Conservation (phyloP, 306 rosid genomes). For the Gynostemma pentaphyllum region DNA sequence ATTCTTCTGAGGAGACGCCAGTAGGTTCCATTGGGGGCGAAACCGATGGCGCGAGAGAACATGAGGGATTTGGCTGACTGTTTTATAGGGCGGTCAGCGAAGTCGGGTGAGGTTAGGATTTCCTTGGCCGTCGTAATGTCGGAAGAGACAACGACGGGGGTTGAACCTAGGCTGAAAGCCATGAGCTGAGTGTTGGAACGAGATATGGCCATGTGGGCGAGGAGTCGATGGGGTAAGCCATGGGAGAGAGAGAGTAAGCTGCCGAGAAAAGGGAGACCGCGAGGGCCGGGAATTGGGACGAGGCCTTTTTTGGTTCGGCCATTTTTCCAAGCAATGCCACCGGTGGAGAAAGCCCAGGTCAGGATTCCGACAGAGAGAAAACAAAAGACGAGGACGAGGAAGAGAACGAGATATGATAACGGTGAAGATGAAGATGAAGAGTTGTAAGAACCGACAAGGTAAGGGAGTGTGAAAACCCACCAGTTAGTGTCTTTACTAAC, state of each 20-base stretch:
- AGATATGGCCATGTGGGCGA: conserved; percentile 31
- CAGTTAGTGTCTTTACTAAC: conserved; percentile 17
- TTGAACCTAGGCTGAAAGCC: conserved; percentile 48
- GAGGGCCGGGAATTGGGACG: conserved; percentile 25
- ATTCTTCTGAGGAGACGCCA: conserved; percentile 40
- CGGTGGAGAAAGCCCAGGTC: conserved; percentile 27
- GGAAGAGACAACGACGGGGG: conserved; percentile 38
- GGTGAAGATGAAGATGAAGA: conserved; percentile 8
- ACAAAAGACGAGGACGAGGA: too few relatives aligned
- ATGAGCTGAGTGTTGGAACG: conserved; percentile 18
- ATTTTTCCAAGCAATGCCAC: conserved; percentile 43
- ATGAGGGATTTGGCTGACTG: conserved; percentile 38
- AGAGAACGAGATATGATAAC: conserved; percentile 11
- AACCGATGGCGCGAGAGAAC: conserved; percentile 50
- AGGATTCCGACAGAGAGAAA: conserved; percentile 13
- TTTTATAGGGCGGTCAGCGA: conserved; percentile 44
- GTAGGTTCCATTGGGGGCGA: conserved; percentile 43
- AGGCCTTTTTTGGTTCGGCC: conserved; percentile 24
- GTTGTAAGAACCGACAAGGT: conserved; percentile 18
- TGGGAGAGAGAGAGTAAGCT: conserved; percentile 30
- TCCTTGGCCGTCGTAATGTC: conserved; percentile 31
- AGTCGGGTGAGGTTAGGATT: conserved; percentile 31
- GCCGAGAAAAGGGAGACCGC: conserved; percentile 33
- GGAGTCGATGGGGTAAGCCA: conserved; percentile 34
- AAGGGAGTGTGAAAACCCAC: conserved; percentile 36